Percentiles rank a stretch among this genome's conserved stretches.
Conservation (phyloP, 1,284 basidiomycete species). For the Marasmius sp. region DNA sequence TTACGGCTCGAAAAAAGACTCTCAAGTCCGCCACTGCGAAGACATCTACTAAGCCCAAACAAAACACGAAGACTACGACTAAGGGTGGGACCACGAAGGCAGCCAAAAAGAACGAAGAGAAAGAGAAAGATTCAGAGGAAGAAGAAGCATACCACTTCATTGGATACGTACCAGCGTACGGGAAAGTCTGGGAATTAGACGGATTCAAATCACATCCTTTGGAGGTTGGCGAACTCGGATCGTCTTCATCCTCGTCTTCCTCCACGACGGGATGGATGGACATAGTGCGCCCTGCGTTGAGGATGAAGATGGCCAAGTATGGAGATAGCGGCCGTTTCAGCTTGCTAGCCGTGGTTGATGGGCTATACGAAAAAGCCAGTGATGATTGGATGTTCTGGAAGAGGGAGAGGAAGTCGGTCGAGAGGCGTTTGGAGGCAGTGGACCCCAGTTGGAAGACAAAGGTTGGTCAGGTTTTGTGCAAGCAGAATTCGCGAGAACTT, state of each 20-base stretch:
- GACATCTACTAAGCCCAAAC: slow-evolving; percentile 29
- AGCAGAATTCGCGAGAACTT: background rate
- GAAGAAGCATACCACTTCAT: slow-evolving; percentile 59
- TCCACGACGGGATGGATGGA: slow-evolving; percentile 48
- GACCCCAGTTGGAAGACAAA: slow-evolving; percentile 38
- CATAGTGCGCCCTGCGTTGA: slow-evolving; percentile 55
- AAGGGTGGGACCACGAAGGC: slow-evolving; percentile 14
- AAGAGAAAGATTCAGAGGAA: slow-evolving; percentile 22
- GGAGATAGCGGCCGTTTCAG: slow-evolving; percentile 50
- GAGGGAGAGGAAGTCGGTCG: slow-evolving; percentile 43
- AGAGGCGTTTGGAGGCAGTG: slow-evolving; percentile 39
- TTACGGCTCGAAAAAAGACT: slow-evolving; percentile 35
- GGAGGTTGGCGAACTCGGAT: slow-evolving; percentile 55
- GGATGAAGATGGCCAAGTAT: slow-evolving; percentile 59
- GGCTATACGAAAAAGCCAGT: slow-evolving; percentile 44
- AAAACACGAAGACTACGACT: slow-evolving; percentile 14
- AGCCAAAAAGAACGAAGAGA: slow-evolving; percentile 24
- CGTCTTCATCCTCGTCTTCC: slow-evolving; percentile 13
- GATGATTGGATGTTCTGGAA: slow-evolving; percentile 55
- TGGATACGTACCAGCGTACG: slow-evolving; percentile 58
- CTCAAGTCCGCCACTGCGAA: slow-evolving; percentile 21
- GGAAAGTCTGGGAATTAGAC: slow-evolving; percentile 65
- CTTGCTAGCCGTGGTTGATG: slow-evolving; percentile 58
- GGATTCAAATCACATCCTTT: slow-evolving; percentile 54
- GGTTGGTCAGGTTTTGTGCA: slow-evolving; percentile 26